Percentiles rank a stretch among this genome's conserved stretches.
These are phyloP conservation scores for Teunomyces panamensis DNA, from an alignment of 805 yeast species.

Conservation along the genomic window DNA sequence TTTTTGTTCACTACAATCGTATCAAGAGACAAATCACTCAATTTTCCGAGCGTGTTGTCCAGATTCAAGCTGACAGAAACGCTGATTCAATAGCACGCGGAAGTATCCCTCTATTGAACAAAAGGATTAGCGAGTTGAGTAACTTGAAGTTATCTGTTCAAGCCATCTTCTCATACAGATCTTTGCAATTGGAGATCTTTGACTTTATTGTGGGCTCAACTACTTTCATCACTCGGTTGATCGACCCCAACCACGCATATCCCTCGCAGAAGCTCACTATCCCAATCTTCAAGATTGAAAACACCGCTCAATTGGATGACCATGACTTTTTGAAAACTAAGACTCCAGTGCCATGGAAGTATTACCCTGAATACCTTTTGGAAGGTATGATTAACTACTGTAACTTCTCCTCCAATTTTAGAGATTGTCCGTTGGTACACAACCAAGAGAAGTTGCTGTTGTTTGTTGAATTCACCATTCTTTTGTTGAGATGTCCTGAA, in stretches of 20 bases:
- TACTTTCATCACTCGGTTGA: slow-evolving; percentile 63
- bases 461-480: slow-evolving; percentile 69
- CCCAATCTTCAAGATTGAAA: slow-evolving; percentile 54
- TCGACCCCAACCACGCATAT: slow-evolving; percentile 68
- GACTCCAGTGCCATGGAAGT: slow-evolving; percentile 75
- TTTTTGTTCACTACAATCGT: slow-evolving; percentile 53
- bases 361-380: slow-evolving; percentile 78
- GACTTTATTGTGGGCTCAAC: slow-evolving; percentile 77
- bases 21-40: slow-evolving; percentile 49
- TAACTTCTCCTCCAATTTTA: slow-evolving; percentile 55
- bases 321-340: slow-evolving; percentile 63
- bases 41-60: slow-evolving; percentile 46
- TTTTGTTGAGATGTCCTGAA: slow-evolving; percentile 80
- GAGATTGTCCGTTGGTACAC: slow-evolving; percentile 54
- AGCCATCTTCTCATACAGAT: slow-evolving; percentile 57
- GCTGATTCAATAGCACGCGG: slow-evolving; percentile 26
- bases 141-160: slow-evolving; percentile 56
- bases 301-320: slow-evolving; percentile 69
- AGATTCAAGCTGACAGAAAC: slow-evolving; percentile 34
- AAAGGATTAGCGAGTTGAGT: slow-evolving; percentile 33
- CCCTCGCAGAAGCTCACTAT: slow-evolving; percentile 52
- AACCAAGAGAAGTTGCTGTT: slow-evolving; percentile 50
- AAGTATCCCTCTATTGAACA: slow-evolving; percentile 49
- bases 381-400: slow-evolving; percentile 80
- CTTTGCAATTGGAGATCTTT: slow-evolving; percentile 62